phyloP scores from a whole-genome alignment of 2,329 filamentous ascomycete species.

The Diaporthe citrichinensis region DNA sequence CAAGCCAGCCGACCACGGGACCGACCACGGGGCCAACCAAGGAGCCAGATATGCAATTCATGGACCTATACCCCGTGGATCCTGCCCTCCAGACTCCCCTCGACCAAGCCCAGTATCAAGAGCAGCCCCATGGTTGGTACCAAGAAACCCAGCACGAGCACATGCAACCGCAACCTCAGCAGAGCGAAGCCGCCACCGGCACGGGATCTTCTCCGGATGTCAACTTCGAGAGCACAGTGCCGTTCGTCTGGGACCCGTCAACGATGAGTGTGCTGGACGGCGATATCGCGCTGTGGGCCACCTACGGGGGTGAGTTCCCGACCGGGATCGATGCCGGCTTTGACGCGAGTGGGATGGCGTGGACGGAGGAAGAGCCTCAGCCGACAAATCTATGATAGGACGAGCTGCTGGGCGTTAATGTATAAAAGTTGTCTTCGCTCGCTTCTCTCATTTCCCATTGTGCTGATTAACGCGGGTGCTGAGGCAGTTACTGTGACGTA shows the following conservation, averaged over 20 bases:
- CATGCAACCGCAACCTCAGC: neutral
- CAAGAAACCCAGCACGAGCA: neutral
- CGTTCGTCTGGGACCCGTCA: constrained; percentile 8
- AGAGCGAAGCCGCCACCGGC: neutral
- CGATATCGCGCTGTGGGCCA: constrained; percentile 10
- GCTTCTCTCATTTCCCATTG: too few relatives aligned
- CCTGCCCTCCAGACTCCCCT: neutral
- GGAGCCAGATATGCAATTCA: neutral
- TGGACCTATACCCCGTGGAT: neutral
- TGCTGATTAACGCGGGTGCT: too few relatives aligned
- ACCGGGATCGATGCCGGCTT: neutral
- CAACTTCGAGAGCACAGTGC: constrained; percentile 6
- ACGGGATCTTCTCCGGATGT: neutral
- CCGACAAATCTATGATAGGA: neutral
- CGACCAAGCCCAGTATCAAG: neutral
- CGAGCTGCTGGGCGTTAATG: too few relatives aligned
- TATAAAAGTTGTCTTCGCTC: too few relatives aligned
- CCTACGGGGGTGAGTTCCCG: neutral
- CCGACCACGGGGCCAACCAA: neutral
- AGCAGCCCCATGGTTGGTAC: neutral
- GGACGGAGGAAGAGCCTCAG: neutral
- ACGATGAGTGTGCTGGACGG: constrained; percentile 26
- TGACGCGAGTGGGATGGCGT: neutral
- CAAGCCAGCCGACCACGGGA: neutral
- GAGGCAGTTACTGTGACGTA: too few relatives aligned